Base-by-base conservation (phyloP, 208 protist species). In the Leptomonas pyrrhocoris region DNA sequence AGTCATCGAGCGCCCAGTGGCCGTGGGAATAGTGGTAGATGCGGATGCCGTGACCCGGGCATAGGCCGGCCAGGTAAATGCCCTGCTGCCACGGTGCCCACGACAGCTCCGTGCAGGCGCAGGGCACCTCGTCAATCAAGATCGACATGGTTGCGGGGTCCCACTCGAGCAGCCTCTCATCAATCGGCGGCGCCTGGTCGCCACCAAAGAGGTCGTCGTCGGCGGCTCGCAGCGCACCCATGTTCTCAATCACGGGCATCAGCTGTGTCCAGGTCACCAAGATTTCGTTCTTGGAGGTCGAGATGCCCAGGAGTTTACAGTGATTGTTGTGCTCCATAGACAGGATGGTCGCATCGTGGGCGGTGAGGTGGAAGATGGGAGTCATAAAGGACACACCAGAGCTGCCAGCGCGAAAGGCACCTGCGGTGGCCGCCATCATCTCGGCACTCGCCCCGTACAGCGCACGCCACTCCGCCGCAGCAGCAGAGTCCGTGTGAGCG, bases 241-340 rank as follows among this genome's bases (percentile, higher is more conserved):
- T 70, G 56, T 89, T 79, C 53, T 78, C 68, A 64, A 86, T 80
- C 27, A 91, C 62, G 2, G 82, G 80, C 73, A 93, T 86, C 21
- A 84, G 51, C n/a, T 76, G 65, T 30, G 91, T 94, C 46, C 76
- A 77, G 23, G 79, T 92, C 25, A 94, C 86, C 60, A 89, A 76
- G 27, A 96, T 65, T 55, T 96, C 86, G 27, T 90, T 83, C 54
- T 70, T 81, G 23, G 88, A 94, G 0, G 91, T 93, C 11, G 87
- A 75, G 38, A 94, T 78, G 43, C 83, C 91, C 30, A 94, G 71
- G 7, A 94, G 80, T 56, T 92, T 91, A 65, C 79, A 88, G 58
- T 94, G 88, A 64, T 86, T 90, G 69, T 93, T 94, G 73, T 96
- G 85, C 76, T 94, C 86, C 88, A 96, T 94, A n/a, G 87, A 84